Evolutionary conservation across 768 basidiomycete species (phyloP).

Genomic region (Leccinum uliginosum): DNA sequence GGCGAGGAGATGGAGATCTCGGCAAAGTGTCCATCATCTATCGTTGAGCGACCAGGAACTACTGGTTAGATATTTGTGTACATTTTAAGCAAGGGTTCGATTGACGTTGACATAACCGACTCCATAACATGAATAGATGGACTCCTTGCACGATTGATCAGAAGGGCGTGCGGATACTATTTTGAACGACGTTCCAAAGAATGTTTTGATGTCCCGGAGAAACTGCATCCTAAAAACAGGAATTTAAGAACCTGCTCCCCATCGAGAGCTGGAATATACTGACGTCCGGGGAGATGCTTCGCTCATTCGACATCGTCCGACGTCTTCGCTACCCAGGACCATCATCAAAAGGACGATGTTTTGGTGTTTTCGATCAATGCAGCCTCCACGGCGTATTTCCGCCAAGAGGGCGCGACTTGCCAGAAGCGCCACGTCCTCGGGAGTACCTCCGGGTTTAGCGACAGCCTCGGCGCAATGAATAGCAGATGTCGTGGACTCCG

Average conservation of each 20-base stretch:
- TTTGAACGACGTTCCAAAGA: constrained; percentile 94
- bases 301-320: constrained; percentile 83
- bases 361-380: constrained; percentile 89
- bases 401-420: constrained; percentile 75
- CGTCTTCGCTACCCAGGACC: constrained; percentile 97
- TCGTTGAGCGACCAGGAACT: constrained; percentile 40
- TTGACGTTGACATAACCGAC: constrained; percentile 90
- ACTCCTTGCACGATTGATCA: constrained; percentile 50
- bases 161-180: constrained; percentile 59
- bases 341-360: constrained; percentile 81
- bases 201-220: constrained; percentile 71
- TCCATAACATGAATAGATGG: constrained; percentile 87
- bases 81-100: constrained; percentile 57
- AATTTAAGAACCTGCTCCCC: constrained; percentile 3
- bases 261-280: constrained; percentile 31
- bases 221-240: constrained; percentile 75
- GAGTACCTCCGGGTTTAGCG: constrained; percentile 77
- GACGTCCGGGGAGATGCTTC: constrained; percentile 80
- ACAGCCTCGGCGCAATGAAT: constrained; percentile 85
- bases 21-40: constrained; percentile 78
- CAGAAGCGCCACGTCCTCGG: constrained; percentile 87
- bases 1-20: constrained; percentile 60
- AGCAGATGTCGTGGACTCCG: constrained; percentile 88
- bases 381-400: constrained; percentile 81
- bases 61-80: background rate